Evolutionary conservation across 1,284 basidiomycete species (phyloP), one percentile per base, ranked within the genome.

Genomic region (Boletellus deceptivus): DNA sequence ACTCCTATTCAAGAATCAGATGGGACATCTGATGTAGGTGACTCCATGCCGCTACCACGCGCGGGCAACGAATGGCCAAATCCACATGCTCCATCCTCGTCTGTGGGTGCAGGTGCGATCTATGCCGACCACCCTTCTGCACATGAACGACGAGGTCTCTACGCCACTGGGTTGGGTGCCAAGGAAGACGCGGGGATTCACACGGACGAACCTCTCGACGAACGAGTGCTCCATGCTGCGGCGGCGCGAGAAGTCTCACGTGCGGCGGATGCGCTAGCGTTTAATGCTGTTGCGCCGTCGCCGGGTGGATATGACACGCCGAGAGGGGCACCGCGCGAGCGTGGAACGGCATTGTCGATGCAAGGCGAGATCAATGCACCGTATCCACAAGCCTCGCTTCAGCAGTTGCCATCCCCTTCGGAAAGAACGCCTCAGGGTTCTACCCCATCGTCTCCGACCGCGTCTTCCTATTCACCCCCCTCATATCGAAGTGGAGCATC

Each of bases 211-310:
- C 56, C 43, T 3, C 58, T 59, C 0, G 73, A 77, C 16, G 73
- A 76, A 53, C 56, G 65, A 2, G 72, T 73, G 7, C 71, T 79
- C 25, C 80, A 84, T 57, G 80, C 78, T 3, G 85, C 84, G 9
- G 86, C 82, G 18, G 84, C 84, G 4, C 75, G 82, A 16, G 84
- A 86, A 63, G 74, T 90, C 3, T 76, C 77, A 9, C 75, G 78
- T 10, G 86, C 87, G 60, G 59, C 88, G 49, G 82, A 85, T 51
- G 71, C 76, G 6, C 63, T 86, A 17, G 75, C 72, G 50, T 78
- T 78, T 55, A 75, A 61, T 51, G 72, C 79, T 2, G 72, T 74
- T 41, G 54, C 54, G 22, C 54, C 53, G 1, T 17, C 58, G 22
- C 37, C 42, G 35, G 55, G 52, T 47, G 59, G 49, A n/a, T 60